These are phyloP conservation scores for Rhizopus sp. DNA, from an alignment of 371 early-diverging fungal genomes.

Conservation along the genomic window DNA sequence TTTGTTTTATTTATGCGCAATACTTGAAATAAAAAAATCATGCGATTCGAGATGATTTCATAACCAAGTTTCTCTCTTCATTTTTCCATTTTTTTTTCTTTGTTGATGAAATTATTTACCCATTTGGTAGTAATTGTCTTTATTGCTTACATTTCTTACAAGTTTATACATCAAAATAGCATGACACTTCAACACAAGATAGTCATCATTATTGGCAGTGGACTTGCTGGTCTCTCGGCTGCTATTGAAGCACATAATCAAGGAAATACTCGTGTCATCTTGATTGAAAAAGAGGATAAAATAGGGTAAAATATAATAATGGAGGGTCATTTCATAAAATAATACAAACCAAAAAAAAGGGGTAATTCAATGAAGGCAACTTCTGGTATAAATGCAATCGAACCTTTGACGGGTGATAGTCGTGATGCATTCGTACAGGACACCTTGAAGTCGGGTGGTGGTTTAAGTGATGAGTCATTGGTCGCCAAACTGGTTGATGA, in stretches of 20 bases:
- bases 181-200: slow-evolving; percentile 17
- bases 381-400: slow-evolving; percentile 85
- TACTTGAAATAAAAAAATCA: slow-evolving; percentile 8
- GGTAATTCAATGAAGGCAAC: slow-evolving; percentile 84
- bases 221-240: slow-evolving; percentile 80
- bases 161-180: slow-evolving; percentile 5
- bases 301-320: slow-evolving; percentile 46
- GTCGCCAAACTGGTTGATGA: slow-evolving; percentile 65
- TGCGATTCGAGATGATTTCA: slow-evolving; percentile 13
- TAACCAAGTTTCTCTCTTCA: not conserved
- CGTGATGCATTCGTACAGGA: slow-evolving; percentile 71
- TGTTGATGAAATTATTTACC: slow-evolving; percentile 10
- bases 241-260: slow-evolving; percentile 72
- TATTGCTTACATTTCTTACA: slow-evolving; percentile 14
- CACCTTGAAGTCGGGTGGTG: slow-evolving; percentile 73
- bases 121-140: slow-evolving; percentile 17
- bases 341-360: slow-evolving; percentile 27
- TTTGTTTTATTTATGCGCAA: no score
- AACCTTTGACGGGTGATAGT: slow-evolving; percentile 63
- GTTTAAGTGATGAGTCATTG: slow-evolving; percentile 54
- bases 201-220: slow-evolving; percentile 74
- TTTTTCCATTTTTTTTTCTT: slow-evolving; percentile 1
- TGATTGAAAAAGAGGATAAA: slow-evolving; percentile 78
- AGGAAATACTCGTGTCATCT: slow-evolving; percentile 58
- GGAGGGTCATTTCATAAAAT: not conserved